Evolutionary conservation across 2,329 filamentous ascomycete genomes (phyloP).

Genomic region (Diaporthe sp.): DNA sequence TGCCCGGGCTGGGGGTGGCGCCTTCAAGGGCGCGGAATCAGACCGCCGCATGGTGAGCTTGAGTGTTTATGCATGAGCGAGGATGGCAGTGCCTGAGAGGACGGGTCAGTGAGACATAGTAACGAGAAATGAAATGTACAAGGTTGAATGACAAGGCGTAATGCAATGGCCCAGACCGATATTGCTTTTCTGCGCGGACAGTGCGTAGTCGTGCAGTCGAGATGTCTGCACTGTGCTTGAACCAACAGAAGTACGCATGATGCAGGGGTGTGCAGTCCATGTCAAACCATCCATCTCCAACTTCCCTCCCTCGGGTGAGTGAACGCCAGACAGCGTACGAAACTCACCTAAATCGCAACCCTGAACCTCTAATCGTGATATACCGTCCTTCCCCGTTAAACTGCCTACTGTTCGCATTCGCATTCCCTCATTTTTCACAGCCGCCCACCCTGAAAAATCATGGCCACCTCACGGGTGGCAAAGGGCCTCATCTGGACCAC

Average conservation of each 20-base stretch:
- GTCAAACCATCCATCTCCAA: neutral
- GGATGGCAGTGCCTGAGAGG: neutral
- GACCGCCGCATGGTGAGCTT: neutral
- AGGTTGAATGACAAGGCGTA: neutral
- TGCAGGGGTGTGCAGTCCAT: neutral
- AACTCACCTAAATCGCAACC: neutral
- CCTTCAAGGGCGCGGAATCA: neutral
- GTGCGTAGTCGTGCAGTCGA: neutral
- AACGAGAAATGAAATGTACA: slow-evolving; percentile 11
- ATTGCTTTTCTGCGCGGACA: neutral
- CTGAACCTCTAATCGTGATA: neutral
- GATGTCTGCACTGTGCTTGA: neutral
- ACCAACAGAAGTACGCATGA: neutral
- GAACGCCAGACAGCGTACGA: neutral
- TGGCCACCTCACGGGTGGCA: neutral
- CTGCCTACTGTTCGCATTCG: neutral
- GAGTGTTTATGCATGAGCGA: neutral
- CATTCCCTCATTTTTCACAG: neutral
- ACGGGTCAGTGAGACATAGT: neutral
- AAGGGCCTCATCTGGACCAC: slow-evolving; percentile 41
- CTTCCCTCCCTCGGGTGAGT: neutral
- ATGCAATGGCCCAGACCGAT: neutral
- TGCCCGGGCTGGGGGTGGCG: neutral
- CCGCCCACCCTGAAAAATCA: neutral
- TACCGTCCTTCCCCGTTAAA: too few relatives aligned